Conservation (phyloP, 2,329 filamentous ascomycete genomes). For the Venturia pyrina region DNA sequence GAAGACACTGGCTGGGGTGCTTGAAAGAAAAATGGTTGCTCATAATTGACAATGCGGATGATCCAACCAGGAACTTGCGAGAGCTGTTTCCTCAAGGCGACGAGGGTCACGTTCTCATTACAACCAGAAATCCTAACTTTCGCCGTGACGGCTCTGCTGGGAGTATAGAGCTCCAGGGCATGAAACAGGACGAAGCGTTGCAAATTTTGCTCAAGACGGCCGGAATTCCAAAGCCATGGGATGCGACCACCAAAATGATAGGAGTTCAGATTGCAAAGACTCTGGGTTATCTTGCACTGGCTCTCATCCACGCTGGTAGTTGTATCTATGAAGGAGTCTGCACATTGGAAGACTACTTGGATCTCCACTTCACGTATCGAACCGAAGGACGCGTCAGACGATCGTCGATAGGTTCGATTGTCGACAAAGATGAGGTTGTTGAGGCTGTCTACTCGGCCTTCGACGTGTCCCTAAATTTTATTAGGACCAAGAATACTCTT, state of each 20-base stretch:
- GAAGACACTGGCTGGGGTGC: conserved; percentile 17
- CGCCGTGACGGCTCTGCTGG: conserved; percentile 19
- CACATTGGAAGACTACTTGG: conserved; percentile 17
- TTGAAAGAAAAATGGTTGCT: conserved; percentile 19
- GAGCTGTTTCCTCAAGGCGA: conserved; percentile 20
- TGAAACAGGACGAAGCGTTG: conserved; percentile 17
- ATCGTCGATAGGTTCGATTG: conserved; percentile 8
- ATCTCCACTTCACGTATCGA: conserved; percentile 16
- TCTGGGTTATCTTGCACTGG: conserved; percentile 21
- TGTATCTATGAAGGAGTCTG: conserved; percentile 17
- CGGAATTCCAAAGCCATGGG: conserved; percentile 16
- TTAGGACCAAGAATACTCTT: conserved; percentile 18
- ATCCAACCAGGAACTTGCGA: conserved; percentile 17
- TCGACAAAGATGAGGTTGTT: conserved; percentile 15
- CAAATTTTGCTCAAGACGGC: conserved; percentile 19
- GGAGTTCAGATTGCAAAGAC: conserved; percentile 17
- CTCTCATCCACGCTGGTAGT: conserved; percentile 19
- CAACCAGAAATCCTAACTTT: conserved; percentile 20
- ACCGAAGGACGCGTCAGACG: conserved; percentile 14
- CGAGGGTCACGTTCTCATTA: conserved; percentile 21
- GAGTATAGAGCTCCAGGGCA: conserved; percentile 17
- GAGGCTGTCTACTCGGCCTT: conserved; percentile 22
- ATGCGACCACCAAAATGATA: conserved; percentile 11
- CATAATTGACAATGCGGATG: conserved; percentile 24
- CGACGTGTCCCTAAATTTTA: conserved; percentile 23